A percentile compares a stretch with the other conserved stretches of the same genome.
phyloP scores from a whole-genome alignment of 2,329 filamentous ascomycete genomes.

The Metarhizium humberi region DNA sequence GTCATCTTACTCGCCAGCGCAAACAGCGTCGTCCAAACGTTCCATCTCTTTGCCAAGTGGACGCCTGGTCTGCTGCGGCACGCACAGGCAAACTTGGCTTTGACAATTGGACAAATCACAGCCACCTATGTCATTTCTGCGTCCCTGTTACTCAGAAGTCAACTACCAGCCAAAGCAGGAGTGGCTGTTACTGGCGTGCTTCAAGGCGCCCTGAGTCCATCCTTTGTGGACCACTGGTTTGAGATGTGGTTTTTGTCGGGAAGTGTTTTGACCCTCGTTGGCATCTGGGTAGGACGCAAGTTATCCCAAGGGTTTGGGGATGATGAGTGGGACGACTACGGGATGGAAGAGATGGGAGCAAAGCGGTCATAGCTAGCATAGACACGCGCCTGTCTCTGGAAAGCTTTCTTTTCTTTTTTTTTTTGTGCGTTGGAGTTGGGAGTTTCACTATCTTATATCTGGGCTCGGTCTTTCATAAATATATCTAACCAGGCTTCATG shows the following conservation, averaged over 20 bases:
- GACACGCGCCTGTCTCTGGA: no score
- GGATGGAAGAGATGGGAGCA: slow-evolving; percentile 60
- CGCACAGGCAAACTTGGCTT: slow-evolving; percentile 67
- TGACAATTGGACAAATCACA: slow-evolving; percentile 70
- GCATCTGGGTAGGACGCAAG: slow-evolving; percentile 63
- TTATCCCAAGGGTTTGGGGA: slow-evolving; percentile 33
- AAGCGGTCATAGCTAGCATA: slow-evolving; percentile 45
- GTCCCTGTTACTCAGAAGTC: slow-evolving; percentile 66
- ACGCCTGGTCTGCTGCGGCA: slow-evolving; percentile 62
- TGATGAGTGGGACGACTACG: slow-evolving; percentile 53
- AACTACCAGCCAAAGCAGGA: slow-evolving; percentile 68
- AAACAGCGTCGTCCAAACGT: slow-evolving; percentile 76
- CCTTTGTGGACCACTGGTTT: slow-evolving; percentile 66
- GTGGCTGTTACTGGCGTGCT: slow-evolving; percentile 69
- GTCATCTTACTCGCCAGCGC: slow-evolving; percentile 76
- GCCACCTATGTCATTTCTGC: slow-evolving; percentile 81
- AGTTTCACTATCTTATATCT: no score
- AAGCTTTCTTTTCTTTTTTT: no score
- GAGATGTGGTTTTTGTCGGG: slow-evolving; percentile 76
- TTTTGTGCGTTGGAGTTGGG: no score
- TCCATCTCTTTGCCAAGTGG: slow-evolving; percentile 70
- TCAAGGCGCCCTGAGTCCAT: slow-evolving; percentile 58
- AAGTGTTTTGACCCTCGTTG: slow-evolving; percentile 55
- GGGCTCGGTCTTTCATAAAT: no score
- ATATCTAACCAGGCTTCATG: no score